A percentile compares a stretch with the other conserved stretches of the same genome.
Conservation (phyloP, 106 monocot genomes). For the Platanthera guangdongensis region DNA sequence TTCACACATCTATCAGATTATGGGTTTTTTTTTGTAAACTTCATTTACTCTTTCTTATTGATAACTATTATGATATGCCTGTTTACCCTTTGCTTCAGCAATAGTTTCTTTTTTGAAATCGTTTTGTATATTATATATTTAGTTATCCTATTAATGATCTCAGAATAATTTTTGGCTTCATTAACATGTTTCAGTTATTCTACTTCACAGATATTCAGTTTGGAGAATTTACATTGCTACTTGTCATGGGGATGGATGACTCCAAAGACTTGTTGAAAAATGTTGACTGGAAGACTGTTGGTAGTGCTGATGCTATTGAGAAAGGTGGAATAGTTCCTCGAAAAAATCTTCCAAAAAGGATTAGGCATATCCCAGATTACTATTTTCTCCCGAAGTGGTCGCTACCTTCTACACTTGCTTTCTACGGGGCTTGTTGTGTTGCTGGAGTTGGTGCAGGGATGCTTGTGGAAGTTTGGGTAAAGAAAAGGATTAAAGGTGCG, state of each 20-base stretch:
- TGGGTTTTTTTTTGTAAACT: too few species aligned
- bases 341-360: constrained; percentile 62
- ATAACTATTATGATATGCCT: too few species aligned
- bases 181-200: neutral
- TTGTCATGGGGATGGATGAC: constrained; percentile 47
- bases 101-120: too few species aligned
- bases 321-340: constrained; percentile 28
- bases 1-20: too few species aligned
- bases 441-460: constrained; percentile 91
- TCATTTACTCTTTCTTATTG: too few species aligned
- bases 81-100: too few species aligned
- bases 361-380: constrained; percentile 83
- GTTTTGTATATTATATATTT: too few species aligned
- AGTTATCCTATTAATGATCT: neutral
- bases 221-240: neutral
- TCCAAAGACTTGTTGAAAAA: constrained; percentile 72
- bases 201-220: neutral
- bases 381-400: constrained; percentile 74
- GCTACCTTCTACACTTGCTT: constrained; percentile 39
- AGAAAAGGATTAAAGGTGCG: constrained; percentile 12
- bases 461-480: constrained; percentile 8
- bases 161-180: neutral
- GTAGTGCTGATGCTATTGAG: constrained; percentile 20
- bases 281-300: constrained; percentile 72
- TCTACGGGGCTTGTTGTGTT: constrained; percentile 53